Evolutionary conservation across 2,329 filamentous ascomycete genomes (phyloP).

Genomic region (Microsporum ferrugineum): DNA sequence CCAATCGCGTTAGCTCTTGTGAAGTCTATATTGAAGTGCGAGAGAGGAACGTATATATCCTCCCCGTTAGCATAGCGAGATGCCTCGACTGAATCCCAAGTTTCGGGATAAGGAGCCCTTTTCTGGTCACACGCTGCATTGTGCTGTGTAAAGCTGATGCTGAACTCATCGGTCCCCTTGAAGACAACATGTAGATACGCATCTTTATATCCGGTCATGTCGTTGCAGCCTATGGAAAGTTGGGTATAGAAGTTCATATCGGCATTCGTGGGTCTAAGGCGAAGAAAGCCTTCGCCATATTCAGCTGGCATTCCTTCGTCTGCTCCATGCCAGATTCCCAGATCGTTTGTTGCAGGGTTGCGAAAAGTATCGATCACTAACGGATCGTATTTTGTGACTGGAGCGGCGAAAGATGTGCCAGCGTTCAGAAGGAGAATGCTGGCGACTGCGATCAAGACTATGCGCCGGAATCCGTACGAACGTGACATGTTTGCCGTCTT

Average conservation of each 20-base stretch:
- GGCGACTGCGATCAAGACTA: neutral
- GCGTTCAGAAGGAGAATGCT: neutral
- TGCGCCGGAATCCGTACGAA: neutral
- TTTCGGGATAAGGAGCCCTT: slow-evolving; percentile 52
- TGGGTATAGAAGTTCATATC: slow-evolving; percentile 53
- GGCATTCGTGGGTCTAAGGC: slow-evolving; percentile 47
- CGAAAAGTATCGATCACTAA: slow-evolving; percentile 51
- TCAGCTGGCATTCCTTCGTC: slow-evolving; percentile 48
- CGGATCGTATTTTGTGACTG: neutral
- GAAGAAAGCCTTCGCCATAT: slow-evolving; percentile 43
- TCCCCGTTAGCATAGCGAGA: slow-evolving; percentile 44
- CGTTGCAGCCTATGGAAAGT: slow-evolving; percentile 44
- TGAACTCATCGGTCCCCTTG: slow-evolving; percentile 51
- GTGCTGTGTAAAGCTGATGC: slow-evolving; percentile 54
- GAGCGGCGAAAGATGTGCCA: neutral
- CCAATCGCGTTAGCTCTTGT: slow-evolving; percentile 47
- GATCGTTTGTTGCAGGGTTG: slow-evolving; percentile 43
- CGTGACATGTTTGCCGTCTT: neutral
- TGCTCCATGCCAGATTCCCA: slow-evolving; percentile 55
- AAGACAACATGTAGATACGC: slow-evolving; percentile 56
- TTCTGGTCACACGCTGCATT: slow-evolving; percentile 48
- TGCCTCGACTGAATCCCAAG: slow-evolving; percentile 57
- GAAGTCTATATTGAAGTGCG: slow-evolving; percentile 53
- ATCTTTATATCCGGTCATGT: slow-evolving; percentile 43
- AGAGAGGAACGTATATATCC: slow-evolving; percentile 56